Conservation (phyloP, 805 yeast genomes). For the Metschnikowia noctiluminum region DNA sequence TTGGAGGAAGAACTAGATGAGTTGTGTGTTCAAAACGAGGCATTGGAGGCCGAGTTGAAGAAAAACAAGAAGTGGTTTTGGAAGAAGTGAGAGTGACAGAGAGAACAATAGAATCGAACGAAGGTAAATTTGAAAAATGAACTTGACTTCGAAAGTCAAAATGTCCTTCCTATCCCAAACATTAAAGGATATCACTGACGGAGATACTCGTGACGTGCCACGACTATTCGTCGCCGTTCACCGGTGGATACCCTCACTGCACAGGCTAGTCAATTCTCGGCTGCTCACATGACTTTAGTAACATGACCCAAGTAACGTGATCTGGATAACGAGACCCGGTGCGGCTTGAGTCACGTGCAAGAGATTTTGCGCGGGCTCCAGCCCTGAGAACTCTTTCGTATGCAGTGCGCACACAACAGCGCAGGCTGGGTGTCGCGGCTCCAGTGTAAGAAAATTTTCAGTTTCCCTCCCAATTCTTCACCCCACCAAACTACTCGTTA, state of each 20-base stretch:
- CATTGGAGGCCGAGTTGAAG: constrained; percentile 23
- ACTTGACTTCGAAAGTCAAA: no score
- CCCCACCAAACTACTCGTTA: constrained; percentile 6
- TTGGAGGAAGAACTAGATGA: constrained; percentile 35
- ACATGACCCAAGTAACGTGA: no score
- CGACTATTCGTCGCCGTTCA: no score
- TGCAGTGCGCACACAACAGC: background rate
- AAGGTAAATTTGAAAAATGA: no score
- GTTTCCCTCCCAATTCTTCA: background rate
- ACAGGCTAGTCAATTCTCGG: no score
- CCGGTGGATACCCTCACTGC: no score
- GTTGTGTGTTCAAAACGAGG: constrained; percentile 26
- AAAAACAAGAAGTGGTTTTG: constrained; percentile 31
- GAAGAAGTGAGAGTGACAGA: background rate
- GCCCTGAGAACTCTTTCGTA: background rate
- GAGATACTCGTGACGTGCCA: no score
- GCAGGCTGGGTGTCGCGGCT: constrained; percentile 1
- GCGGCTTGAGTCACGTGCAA: constrained; percentile 1
- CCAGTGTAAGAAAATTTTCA: constrained; percentile 14
- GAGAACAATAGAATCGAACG: no score
- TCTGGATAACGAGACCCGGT: no score
- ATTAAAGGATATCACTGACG: no score
- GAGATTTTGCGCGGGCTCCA: background rate
- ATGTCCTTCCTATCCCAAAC: no score
- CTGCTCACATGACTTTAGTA: no score